Conservation (phyloP, 192 early-diverging fungal genomes). For the Chytriomyces hyalinus region DNA sequence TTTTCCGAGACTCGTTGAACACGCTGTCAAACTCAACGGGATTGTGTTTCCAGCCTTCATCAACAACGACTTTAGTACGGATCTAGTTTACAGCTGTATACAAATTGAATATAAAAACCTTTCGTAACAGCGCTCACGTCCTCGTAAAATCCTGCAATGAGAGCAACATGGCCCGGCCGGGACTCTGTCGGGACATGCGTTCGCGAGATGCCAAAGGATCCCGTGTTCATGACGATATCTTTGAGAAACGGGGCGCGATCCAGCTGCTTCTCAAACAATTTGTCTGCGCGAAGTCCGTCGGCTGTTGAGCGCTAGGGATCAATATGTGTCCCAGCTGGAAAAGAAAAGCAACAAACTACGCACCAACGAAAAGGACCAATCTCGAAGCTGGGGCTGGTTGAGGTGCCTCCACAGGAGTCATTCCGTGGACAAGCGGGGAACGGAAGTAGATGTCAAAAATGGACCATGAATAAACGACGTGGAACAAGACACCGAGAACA, state of each 20-base stretch:
- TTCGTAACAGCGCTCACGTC: slow-evolving; percentile 97
- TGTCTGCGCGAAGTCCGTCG: slow-evolving; percentile 93
- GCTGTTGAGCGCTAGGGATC: slow-evolving; percentile 51
- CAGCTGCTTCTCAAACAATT: slow-evolving; percentile 73
- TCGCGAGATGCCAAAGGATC: slow-evolving; percentile 58
- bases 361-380: slow-evolving; percentile 85
- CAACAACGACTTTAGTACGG: not conserved
- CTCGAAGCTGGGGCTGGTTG: slow-evolving; percentile 80
- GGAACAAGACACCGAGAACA: slow-evolving; percentile 87
- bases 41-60: slow-evolving; percentile 91
- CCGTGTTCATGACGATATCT: slow-evolving; percentile 41
- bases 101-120: slow-evolving; percentile 53
- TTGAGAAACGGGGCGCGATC: slow-evolving; percentile 52
- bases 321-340: slow-evolving; percentile 1
- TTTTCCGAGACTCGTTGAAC: slow-evolving; percentile 91
- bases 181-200: slow-evolving; percentile 96
- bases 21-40: slow-evolving; percentile 96
- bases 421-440: slow-evolving; percentile 97
- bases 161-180: slow-evolving; percentile 94
- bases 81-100: not conserved
- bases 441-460: slow-evolving; percentile 99
- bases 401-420: slow-evolving; percentile 81
- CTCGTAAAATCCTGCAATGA: slow-evolving; percentile 98
- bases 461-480: slow-evolving; percentile 84
- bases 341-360: not conserved